Conservation (phyloP, 768 basidiomycete species). For the Cystobasidium tubakii region DNA sequence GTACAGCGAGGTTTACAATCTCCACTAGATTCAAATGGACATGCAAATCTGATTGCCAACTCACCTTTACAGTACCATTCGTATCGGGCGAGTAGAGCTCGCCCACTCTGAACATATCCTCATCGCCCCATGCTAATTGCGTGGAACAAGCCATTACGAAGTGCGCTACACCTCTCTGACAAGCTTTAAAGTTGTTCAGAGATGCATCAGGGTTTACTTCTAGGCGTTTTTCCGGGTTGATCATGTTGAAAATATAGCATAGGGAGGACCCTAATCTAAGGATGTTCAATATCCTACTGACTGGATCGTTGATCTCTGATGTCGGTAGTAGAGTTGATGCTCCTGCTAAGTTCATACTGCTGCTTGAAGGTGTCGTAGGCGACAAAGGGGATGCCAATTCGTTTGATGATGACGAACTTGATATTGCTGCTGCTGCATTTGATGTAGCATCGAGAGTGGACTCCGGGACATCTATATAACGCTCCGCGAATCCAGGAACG, state of each 20-base stretch:
- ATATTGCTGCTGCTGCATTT: not conserved
- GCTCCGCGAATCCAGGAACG: slow-evolving; percentile 43
- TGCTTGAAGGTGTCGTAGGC: not conserved
- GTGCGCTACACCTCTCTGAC: slow-evolving; percentile 82
- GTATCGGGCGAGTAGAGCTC: slow-evolving; percentile 84
- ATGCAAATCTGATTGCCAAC: too few relatives aligned
- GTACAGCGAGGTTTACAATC: not conserved
- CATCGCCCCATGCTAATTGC: slow-evolving; percentile 49
- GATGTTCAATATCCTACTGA: slow-evolving; percentile 88
- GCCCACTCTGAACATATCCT: slow-evolving; percentile 67
- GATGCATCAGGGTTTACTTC: slow-evolving; percentile 63
- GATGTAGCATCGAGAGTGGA: not conserved
- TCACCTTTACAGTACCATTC: slow-evolving; percentile 88
- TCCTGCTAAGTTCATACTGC: not conserved
- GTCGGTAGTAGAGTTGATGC: slow-evolving; percentile 25
- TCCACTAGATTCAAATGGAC: too few relatives aligned
- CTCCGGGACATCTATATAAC: slow-evolving; percentile 31
- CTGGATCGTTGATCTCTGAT: slow-evolving; percentile 64
- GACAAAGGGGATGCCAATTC: slow-evolving; percentile 7
- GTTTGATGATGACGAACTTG: slow-evolving; percentile 1
- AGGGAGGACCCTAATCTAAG: slow-evolving; percentile 88
- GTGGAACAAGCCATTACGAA: slow-evolving; percentile 82
- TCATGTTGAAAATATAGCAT: slow-evolving; percentile 91
- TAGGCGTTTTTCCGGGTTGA: slow-evolving; percentile 53
- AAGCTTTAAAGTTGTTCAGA: slow-evolving; percentile 66